Evolutionary conservation across 192 early-diverging fungal genomes (phyloP).

Genomic region (Coemansia brasiliensis): DNA sequence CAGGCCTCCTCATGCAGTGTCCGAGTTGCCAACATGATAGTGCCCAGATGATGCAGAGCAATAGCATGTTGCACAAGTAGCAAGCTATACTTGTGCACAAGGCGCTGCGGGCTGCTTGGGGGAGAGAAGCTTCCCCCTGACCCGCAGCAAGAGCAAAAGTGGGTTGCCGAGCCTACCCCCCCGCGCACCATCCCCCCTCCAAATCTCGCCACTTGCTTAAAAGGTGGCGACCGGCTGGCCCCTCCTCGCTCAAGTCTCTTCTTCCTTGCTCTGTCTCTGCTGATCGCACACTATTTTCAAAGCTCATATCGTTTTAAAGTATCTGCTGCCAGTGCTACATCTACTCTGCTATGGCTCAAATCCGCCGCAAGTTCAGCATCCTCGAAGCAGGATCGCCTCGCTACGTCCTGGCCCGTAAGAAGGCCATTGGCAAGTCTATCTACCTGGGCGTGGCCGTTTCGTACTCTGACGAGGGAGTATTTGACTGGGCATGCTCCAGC

Average conservation of each 20-base stretch:
- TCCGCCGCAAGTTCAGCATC: slow-evolving; percentile 53
- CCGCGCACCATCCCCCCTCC: too few species aligned
- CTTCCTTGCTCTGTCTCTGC: slow-evolving; percentile 2
- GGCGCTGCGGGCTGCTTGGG: too few species aligned
- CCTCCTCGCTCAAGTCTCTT: slow-evolving; percentile 2
- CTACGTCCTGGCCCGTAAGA: slow-evolving; percentile 54
- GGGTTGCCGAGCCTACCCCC: too few species aligned
- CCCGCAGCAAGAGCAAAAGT: too few species aligned
- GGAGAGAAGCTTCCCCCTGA: too few species aligned
- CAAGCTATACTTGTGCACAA: too few species aligned
- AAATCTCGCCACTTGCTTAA: too few species aligned
- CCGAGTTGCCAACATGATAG: too few species aligned
- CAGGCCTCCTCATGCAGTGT: too few species aligned
- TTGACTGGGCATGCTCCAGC: slow-evolving; percentile 63
- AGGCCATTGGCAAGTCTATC: slow-evolving; percentile 47
- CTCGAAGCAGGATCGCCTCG: slow-evolving; percentile 50
- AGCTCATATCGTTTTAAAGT: too few species aligned
- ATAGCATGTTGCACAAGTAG: too few species aligned
- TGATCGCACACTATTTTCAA: not conserved
- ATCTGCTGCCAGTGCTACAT: not conserved
- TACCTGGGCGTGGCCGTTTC: slow-evolving; percentile 52
- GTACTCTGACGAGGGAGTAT: slow-evolving; percentile 24
- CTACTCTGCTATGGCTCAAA: slow-evolving; percentile 18
- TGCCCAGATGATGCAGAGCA: too few species aligned
- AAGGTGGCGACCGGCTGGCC: not conserved